A percentile compares a stretch with the other conserved stretches of the same genome.
Conservation (phyloP, 495 filamentous ascomycete genomes). For the Aspergillus nanangensis region DNA sequence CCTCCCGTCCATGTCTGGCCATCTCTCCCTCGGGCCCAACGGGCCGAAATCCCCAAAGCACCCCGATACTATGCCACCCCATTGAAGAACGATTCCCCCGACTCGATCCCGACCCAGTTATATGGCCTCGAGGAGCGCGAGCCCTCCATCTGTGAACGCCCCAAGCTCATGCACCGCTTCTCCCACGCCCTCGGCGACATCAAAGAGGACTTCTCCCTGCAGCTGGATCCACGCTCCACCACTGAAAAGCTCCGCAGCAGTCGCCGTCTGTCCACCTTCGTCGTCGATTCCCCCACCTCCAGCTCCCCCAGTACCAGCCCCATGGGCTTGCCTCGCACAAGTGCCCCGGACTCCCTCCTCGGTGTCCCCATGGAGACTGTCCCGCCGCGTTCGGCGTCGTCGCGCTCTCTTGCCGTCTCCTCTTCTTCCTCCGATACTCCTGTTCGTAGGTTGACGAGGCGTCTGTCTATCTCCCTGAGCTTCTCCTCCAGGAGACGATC, state of each 20-base stretch:
- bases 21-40: slow-evolving; percentile 19
- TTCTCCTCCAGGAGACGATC: slow-evolving; percentile 20
- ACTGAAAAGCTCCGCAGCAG: slow-evolving; percentile 21
- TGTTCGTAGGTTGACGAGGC: slow-evolving; percentile 20
- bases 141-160: slow-evolving; percentile 29
- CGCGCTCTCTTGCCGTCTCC: slow-evolving; percentile 25
- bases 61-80: slow-evolving; percentile 41
- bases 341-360: slow-evolving; percentile 5
- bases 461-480: slow-evolving; percentile 22
- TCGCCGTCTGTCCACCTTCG: slow-evolving; percentile 29
- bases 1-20: slow-evolving; percentile 27
- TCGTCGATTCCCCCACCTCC: slow-evolving; percentile 15
- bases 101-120: slow-evolving; percentile 31
- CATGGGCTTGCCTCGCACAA: slow-evolving; percentile 6
- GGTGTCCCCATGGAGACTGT: slow-evolving; percentile 4
- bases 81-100: slow-evolving; percentile 22
- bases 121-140: slow-evolving; percentile 39
- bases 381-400: slow-evolving; percentile 11
- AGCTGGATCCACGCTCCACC: slow-evolving; percentile 22
- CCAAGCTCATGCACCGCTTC: slow-evolving; percentile 32
- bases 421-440: slow-evolving; percentile 24
- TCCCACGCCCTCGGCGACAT: slow-evolving; percentile 40
- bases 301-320: background rate
- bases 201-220: slow-evolving; percentile 33
- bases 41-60: slow-evolving; percentile 21